These are phyloP conservation scores for Talaromyces sp. DNA, from an alignment of 2,329 filamentous ascomycete species.

Conservation along the genomic window DNA sequence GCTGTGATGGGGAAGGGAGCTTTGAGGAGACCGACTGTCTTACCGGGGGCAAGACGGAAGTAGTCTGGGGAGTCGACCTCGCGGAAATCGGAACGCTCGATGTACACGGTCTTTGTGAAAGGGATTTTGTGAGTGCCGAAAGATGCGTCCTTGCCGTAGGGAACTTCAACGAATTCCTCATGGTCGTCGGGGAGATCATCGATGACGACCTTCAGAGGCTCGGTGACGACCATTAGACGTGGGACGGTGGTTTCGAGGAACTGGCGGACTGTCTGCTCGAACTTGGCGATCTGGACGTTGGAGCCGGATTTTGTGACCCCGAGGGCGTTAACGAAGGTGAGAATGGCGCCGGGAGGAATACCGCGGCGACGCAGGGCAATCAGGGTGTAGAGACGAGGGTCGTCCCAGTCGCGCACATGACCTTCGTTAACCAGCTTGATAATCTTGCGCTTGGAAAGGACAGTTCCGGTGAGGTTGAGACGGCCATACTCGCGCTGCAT, in stretches of 20 bases:
- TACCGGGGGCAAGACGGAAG: slow-evolving; percentile 75
- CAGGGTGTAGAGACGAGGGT: slow-evolving; percentile 85
- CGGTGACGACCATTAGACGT: slow-evolving; percentile 83
- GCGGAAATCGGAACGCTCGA: slow-evolving; percentile 78
- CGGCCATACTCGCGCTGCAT: slow-evolving; percentile 91
- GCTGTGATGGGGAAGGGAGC: slow-evolving; percentile 71
- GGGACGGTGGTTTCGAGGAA: slow-evolving; percentile 89
- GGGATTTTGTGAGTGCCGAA: slow-evolving; percentile 58
- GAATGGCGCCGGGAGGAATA: slow-evolving; percentile 82
- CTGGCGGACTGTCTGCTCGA: slow-evolving; percentile 81
- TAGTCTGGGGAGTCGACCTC: slow-evolving; percentile 72
- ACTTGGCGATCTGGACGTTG: slow-evolving; percentile 77
- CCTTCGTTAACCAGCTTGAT: slow-evolving; percentile 75
- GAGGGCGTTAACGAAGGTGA: slow-evolving; percentile 87
- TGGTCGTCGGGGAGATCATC: slow-evolving; percentile 74
- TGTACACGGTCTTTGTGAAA: slow-evolving; percentile 80
- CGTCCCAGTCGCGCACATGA: slow-evolving; percentile 86
- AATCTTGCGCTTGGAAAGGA: slow-evolving; percentile 85
- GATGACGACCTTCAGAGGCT: slow-evolving; percentile 80
- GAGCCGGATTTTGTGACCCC: slow-evolving; percentile 83
- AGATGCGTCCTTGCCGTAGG: slow-evolving; percentile 75
- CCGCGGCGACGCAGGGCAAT: slow-evolving; percentile 82
- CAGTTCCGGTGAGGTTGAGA: slow-evolving; percentile 78
- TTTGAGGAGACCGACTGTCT: slow-evolving; percentile 73
- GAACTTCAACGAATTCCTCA: slow-evolving; percentile 65